Evolutionary conservation across 2,329 filamentous ascomycete genomes (phyloP).

Genomic region (Penicillium occitanis): DNA sequence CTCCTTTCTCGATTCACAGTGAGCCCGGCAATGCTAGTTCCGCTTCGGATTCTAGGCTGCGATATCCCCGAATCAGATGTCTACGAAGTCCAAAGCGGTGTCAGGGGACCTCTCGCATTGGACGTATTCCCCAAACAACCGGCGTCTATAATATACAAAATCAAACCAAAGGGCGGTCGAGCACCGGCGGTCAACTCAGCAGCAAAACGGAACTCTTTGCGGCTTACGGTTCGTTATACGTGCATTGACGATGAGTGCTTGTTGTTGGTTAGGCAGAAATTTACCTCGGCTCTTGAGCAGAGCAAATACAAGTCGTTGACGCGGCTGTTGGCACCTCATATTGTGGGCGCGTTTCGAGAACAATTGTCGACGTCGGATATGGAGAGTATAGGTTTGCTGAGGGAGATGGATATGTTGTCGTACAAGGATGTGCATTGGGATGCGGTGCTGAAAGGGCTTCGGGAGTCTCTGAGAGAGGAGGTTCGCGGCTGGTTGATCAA

Average conservation of each 20-base stretch:
- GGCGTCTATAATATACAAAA: conserved; percentile 76
- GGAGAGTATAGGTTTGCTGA: conserved; percentile 55
- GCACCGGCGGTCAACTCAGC: conserved; percentile 13
- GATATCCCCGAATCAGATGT: conserved; percentile 68
- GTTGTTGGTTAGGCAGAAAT: conserved; percentile 47
- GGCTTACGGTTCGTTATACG: conserved; percentile 72
- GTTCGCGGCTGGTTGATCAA: conserved; percentile 53
- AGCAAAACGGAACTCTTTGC: conserved; percentile 34
- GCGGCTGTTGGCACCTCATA: conserved; percentile 53
- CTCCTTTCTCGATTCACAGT: conserved; percentile 91
- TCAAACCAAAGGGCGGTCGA: conserved; percentile 45
- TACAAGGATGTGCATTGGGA: conserved; percentile 58
- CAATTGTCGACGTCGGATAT: conserved; percentile 51
- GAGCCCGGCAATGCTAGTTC: conserved; percentile 72
- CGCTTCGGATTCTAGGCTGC: conserved; percentile 71
- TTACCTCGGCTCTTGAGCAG: conserved; percentile 48
- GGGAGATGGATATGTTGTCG: conserved; percentile 52
- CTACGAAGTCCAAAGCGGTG: conserved; percentile 56
- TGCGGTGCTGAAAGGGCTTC: conserved; percentile 52
- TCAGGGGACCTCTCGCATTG: conserved; percentile 47
- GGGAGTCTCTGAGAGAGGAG: conserved; percentile 43
- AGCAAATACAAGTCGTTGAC: conserved; percentile 50
- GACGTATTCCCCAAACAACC: conserved; percentile 79
- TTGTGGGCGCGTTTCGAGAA: conserved; percentile 49
- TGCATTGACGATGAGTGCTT: conserved; percentile 73